Evolutionary conservation across 179 eudicot species (phyloP).

Genomic region (Spergularia azorica): DNA sequence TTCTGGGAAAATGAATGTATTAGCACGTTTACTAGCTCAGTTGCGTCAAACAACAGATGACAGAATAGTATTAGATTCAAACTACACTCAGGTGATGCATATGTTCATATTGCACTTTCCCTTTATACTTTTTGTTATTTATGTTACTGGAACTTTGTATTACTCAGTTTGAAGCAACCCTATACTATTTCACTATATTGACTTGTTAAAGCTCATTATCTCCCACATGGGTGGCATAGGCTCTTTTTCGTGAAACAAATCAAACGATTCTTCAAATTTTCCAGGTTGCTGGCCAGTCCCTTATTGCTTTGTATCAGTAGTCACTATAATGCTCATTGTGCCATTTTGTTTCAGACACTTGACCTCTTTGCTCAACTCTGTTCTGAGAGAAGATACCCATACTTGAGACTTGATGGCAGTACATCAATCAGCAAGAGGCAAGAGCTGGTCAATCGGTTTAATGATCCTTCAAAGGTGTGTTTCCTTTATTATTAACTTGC

Average conservation of each 20-base stretch:
- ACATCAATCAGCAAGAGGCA: slow-evolving; percentile 95
- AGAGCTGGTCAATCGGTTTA: slow-evolving; percentile 87
- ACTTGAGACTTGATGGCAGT: slow-evolving; percentile 86
- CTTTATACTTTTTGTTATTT: slow-evolving; percentile 1
- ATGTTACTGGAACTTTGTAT: too few relatives aligned
- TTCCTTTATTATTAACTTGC: too few relatives aligned
- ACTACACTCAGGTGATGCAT: slow-evolving; percentile 84
- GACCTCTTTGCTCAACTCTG: slow-evolving; percentile 98
- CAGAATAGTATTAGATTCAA: slow-evolving; percentile 94
- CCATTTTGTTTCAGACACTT: slow-evolving; percentile 57
- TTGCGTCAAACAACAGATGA: slow-evolving; percentile 93
- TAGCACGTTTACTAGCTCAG: slow-evolving; percentile 85
- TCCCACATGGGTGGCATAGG: too few relatives aligned
- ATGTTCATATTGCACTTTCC: too few relatives aligned
- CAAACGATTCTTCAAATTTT: too few relatives aligned
- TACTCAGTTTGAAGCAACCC: too few relatives aligned
- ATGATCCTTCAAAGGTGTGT: slow-evolving; percentile 86
- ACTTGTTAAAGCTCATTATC: too few relatives aligned
- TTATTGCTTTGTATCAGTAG: neutral
- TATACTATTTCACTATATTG: too few relatives aligned
- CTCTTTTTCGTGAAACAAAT: too few relatives aligned
- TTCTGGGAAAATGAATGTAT: slow-evolving; percentile 97
- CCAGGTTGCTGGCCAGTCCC: neutral
- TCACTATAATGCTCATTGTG: slow-evolving; percentile 19
- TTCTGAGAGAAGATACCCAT: slow-evolving; percentile 97